phyloP scores from a whole-genome alignment of 495 filamentous ascomycete species.

The Pseudoneurospora amorphoporcata region DNA sequence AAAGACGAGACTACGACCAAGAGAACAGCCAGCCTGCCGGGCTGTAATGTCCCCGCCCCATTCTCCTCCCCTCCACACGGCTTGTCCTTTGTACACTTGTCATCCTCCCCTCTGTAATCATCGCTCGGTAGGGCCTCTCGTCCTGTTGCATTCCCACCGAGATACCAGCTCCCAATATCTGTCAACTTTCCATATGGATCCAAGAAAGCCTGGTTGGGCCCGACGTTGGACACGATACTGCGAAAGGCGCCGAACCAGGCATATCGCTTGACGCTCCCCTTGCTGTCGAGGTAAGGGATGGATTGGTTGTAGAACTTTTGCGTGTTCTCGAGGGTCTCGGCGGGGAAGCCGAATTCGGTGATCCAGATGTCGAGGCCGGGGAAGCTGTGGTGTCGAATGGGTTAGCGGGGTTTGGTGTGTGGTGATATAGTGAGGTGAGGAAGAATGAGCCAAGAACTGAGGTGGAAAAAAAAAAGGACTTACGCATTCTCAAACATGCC shows the following conservation, averaged over 20 bases:
- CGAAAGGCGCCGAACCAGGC: conserved; percentile 57
- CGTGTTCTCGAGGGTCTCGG: conserved; percentile 32
- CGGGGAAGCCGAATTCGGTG: conserved; percentile 43
- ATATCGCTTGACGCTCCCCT: conserved; percentile 42
- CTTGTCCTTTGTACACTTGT: not conserved
- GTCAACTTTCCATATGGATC: conserved; percentile 43
- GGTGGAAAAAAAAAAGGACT: not conserved
- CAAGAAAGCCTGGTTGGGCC: conserved; percentile 46
- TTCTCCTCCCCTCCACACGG: not conserved
- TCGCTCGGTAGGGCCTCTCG: conserved; percentile 3
- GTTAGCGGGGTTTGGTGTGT: too few species aligned
- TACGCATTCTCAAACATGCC: conserved; percentile 19
- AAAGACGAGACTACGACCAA: not conserved
- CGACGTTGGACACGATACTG: conserved; percentile 45
- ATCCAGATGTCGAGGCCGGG: conserved; percentile 46
- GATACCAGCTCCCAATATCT: conserved; percentile 51
- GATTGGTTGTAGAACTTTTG: conserved; percentile 48
- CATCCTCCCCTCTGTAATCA: not conserved
- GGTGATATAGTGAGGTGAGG: not conserved
- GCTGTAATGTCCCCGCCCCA: not conserved
- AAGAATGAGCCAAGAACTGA: not conserved
- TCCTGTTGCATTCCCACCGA: conserved; percentile 40
- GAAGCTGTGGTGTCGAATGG: conserved; percentile 16
- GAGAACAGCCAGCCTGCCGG: not conserved
- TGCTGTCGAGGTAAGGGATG: conserved; percentile 40